These are phyloP conservation scores for Galeopsis tetrahit DNA, from an alignment of 257 asterid genomes.

Conservation along the genomic window DNA sequence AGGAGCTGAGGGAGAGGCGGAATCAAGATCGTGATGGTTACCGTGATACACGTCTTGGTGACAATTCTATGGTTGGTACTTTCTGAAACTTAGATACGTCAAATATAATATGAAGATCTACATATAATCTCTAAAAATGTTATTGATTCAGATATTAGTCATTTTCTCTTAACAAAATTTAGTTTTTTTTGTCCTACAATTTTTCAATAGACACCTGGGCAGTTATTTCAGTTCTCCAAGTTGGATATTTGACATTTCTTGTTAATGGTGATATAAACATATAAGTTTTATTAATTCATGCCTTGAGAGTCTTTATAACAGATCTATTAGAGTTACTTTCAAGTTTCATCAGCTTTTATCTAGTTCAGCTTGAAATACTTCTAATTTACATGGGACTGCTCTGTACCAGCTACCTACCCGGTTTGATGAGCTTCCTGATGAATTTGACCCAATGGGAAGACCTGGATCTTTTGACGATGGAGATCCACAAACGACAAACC, in stretches of 20 bases:
- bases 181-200: slow-evolving; percentile 1
- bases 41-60: slow-evolving; percentile 77
- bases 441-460: slow-evolving; percentile 83
- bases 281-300: neutral
- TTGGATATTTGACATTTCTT: neutral
- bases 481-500: slow-evolving; percentile 94
- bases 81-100: slow-evolving; percentile 19
- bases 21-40: slow-evolving; percentile 84
- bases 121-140: slow-evolving; percentile 9
- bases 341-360: slow-evolving; percentile 1
- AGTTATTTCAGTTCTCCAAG: slow-evolving; percentile 16
- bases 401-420: slow-evolving; percentile 74
- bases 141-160: neutral
- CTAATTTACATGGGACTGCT: slow-evolving; percentile 29
- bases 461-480: slow-evolving; percentile 97
- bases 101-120: neutral
- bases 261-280: slow-evolving; percentile 9
- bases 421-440: slow-evolving; percentile 95
- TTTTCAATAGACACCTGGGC: neutral
- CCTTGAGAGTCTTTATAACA: slow-evolving; percentile 4
- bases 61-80: slow-evolving; percentile 64
- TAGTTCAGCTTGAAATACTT: slow-evolving; percentile 23
- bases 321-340: slow-evolving; percentile 15
- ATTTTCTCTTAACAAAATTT: slow-evolving; percentile 10
- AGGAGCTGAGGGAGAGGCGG: slow-evolving; percentile 89